phyloP scores from a whole-genome alignment of 2,329 filamentous ascomycete genomes.

The Claviceps sp. region DNA sequence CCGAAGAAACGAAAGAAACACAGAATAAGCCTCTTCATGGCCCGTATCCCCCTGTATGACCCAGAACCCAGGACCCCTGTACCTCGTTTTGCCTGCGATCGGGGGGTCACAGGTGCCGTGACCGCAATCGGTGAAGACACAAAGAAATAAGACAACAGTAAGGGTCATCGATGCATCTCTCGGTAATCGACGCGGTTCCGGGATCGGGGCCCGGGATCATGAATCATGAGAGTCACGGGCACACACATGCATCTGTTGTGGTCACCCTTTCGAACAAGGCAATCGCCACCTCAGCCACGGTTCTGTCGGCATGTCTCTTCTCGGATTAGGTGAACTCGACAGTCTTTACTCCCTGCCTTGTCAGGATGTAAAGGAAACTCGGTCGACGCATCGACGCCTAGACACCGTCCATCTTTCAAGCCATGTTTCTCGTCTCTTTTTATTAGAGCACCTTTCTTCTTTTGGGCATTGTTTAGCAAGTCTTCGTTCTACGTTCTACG shows the following conservation, averaged over 20 bases:
- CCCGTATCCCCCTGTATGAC: neutral
- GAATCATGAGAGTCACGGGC: neutral
- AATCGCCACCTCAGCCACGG: too few relatives aligned
- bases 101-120: neutral
- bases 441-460: neutral
- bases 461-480: neutral
- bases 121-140: neutral
- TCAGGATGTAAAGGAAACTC: too few relatives aligned
- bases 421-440: neutral
- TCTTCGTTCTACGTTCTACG: neutral
- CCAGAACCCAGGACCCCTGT: neutral
- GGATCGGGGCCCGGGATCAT: neutral
- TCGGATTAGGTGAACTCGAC: too few relatives aligned
- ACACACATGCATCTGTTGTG: conserved; percentile 1
- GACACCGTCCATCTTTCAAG: neutral
- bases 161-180: neutral
- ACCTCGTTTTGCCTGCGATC: neutral
- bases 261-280: conserved; percentile 1
- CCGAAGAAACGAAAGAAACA: neutral
- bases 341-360: too few relatives aligned
- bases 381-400: too few relatives aligned
- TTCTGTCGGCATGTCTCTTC: too few relatives aligned
- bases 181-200: neutral
- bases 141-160: neutral
- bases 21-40: conserved; percentile 1